A percentile compares a stretch with the other conserved stretches of the same genome.
Evolutionary conservation across 768 basidiomycete species (phyloP).

Genomic region (Leccinum imitatum): DNA sequence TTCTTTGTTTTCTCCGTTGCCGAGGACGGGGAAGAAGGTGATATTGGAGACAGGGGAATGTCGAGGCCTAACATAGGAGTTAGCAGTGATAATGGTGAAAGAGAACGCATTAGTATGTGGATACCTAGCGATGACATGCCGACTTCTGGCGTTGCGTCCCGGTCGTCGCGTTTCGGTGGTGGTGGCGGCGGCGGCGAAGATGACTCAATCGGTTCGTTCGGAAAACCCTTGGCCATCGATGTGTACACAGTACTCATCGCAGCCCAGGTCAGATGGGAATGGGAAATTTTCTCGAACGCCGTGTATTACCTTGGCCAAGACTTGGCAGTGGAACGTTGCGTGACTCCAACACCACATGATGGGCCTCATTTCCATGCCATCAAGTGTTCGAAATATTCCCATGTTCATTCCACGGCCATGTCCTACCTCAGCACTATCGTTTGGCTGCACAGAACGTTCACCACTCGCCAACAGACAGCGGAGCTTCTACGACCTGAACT

Average conservation of each 20-base stretch:
- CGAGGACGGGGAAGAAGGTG: conserved; percentile 22
- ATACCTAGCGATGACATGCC: conserved; percentile 28
- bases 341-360: neutral
- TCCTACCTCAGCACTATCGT: conserved; percentile 28
- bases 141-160: neutral
- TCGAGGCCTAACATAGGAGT: conserved; percentile 24
- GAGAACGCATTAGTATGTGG: neutral
- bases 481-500: conserved; percentile 34
- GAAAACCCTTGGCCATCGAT: conserved; percentile 2
- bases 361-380: neutral
- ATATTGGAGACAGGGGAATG: conserved; percentile 21
- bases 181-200: conserved; percentile 16
- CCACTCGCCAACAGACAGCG: conserved; percentile 33
- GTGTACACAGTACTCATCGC: conserved; percentile 11
- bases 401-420: conserved; percentile 16
- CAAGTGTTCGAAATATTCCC: neutral
- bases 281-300: neutral
- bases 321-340: neutral
- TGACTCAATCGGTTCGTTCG: conserved; percentile 1
- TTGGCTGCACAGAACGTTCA: conserved; percentile 48
- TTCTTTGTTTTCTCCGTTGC: conserved; percentile 56
- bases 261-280: conserved; percentile 2
- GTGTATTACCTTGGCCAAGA: neutral
- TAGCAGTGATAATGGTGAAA: conserved; percentile 13
- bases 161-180: conserved; percentile 21